A percentile compares a stretch with the other conserved stretches of the same genome.
Conservation (phyloP, 805 yeast genomes). For the Starmera dryadoides region DNA sequence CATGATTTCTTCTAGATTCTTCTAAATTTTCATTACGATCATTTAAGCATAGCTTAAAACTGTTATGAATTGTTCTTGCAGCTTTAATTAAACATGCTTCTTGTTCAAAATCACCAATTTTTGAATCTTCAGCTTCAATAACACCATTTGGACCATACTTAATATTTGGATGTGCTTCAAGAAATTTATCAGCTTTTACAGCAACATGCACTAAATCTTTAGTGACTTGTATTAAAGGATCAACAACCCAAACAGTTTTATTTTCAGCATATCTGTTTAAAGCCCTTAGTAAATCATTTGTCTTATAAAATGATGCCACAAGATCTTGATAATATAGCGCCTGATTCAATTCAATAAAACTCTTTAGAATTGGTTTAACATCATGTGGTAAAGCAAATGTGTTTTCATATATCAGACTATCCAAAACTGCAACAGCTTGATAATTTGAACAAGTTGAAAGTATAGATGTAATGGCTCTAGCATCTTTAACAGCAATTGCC, state of each 20-base stretch:
- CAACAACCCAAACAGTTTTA: conserved; percentile 46
- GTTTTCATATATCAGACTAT: background rate
- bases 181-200: conserved; percentile 14
- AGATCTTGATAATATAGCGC: conserved; percentile 23
- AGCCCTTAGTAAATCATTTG: conserved; percentile 34
- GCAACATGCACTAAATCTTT: conserved; percentile 28
- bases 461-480: background rate
- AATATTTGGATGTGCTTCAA: conserved; percentile 12
- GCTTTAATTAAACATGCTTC: conserved; percentile 40
- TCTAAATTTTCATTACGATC: conserved; percentile 55
- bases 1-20: conserved; percentile 51
- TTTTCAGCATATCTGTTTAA: conserved; percentile 47
- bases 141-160: background rate
- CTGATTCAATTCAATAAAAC: conserved; percentile 29
- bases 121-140: background rate
- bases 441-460: background rate
- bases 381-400: conserved; percentile 1
- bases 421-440: background rate
- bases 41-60: conserved; percentile 71
- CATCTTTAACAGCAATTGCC: background rate
- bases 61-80: conserved; percentile 59
- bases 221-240: conserved; percentile 32
- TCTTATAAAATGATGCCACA: conserved; percentile 19
- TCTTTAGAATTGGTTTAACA: conserved; percentile 15
- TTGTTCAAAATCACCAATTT: conserved; percentile 18